Conservation (phyloP, 352 stramenopile species). For the Peronospora belbahrii region DNA sequence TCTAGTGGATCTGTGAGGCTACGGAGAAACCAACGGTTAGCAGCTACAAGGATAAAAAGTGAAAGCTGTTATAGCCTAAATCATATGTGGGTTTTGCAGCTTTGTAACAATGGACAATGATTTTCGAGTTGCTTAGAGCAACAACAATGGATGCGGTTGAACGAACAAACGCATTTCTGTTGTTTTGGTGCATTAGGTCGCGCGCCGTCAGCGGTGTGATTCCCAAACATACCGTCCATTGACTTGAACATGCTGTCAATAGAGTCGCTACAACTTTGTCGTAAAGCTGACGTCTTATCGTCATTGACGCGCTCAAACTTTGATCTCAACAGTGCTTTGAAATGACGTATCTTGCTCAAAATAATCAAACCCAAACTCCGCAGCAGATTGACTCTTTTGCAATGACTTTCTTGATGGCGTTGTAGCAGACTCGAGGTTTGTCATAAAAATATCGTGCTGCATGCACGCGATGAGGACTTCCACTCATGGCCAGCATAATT, state of each 20-base stretch:
- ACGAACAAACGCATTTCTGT: no score
- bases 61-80: constrained; percentile 22
- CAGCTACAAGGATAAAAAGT: constrained; percentile 6
- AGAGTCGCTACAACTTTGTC: constrained; percentile 44
- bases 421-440: no score
- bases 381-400: constrained; percentile 54
- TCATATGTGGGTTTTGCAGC: constrained; percentile 15
- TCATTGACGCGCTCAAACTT: constrained; percentile 19
- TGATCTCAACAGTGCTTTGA: no score
- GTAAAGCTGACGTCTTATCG: constrained; percentile 2
- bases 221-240: constrained; percentile 43
- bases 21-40: neutral
- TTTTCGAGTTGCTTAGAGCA: no score
- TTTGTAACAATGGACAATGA: neutral
- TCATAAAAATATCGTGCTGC: constrained; percentile 53
- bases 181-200: constrained; percentile 5
- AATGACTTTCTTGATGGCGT: constrained; percentile 42
- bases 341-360: constrained; percentile 53
- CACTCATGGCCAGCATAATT: no score
- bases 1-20: constrained; percentile 9
- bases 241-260: constrained; percentile 59
- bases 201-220: constrained; percentile 25
- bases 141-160: no score
- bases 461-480: constrained; percentile 43
- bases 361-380: constrained; percentile 66